A percentile compares a stretch with the other conserved stretches of the same genome.
Conservation (phyloP, 225 moss, liverwort and hornwort species). For the Physcomitrellopsis africana region DNA sequence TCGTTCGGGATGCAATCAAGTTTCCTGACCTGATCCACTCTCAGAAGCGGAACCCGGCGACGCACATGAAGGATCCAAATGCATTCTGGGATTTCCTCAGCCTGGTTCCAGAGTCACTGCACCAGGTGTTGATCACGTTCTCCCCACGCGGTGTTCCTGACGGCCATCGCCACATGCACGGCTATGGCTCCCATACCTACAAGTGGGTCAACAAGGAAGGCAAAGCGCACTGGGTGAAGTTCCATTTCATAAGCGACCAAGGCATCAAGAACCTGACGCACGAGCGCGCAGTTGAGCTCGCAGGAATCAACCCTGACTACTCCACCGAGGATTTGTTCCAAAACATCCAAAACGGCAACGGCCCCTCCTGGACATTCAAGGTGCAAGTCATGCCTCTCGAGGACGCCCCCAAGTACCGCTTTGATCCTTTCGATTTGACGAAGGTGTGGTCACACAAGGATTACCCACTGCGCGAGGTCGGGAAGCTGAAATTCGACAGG, state of each 20-base stretch:
- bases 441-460: constrained; percentile 60
- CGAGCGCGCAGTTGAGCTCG: constrained; percentile 39
- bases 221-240: constrained; percentile 65
- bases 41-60: constrained; percentile 83
- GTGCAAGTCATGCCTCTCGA: constrained; percentile 88
- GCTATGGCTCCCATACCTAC: constrained; percentile 77
- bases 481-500: constrained; percentile 60
- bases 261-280: constrained; percentile 42
- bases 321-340: constrained; percentile 35
- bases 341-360: constrained; percentile 57
- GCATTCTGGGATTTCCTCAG: constrained; percentile 91
- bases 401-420: constrained; percentile 54
- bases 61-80: constrained; percentile 81
- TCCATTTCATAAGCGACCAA: constrained; percentile 50
- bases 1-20: constrained; percentile 75
- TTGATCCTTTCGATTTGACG: constrained; percentile 78
- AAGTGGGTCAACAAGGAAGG: constrained; percentile 61
- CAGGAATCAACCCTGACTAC: constrained; percentile 48
- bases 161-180: constrained; percentile 77
- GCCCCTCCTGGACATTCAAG: constrained; percentile 82
- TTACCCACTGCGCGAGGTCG: constrained; percentile 82
- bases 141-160: constrained; percentile 80
- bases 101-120: constrained; percentile 78
- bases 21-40: constrained; percentile 90
- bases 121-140: constrained; percentile 84